These are phyloP conservation scores for Hortiboletus campestris DNA, from an alignment of 768 basidiomycete genomes.

Conservation along the genomic window DNA sequence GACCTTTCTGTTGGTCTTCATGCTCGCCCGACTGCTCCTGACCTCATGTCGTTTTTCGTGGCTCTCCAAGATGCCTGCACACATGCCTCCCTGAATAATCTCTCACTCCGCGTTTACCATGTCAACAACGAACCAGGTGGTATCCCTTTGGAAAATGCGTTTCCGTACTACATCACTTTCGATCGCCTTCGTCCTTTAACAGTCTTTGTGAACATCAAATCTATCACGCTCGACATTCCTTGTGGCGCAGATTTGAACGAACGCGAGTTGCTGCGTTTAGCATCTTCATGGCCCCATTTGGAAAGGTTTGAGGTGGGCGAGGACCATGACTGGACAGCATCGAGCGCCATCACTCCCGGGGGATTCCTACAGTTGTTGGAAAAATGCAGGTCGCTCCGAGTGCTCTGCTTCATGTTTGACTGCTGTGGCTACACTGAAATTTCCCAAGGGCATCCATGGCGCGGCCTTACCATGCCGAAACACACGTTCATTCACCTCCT, in stretches of 20 bases:
- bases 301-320: not conserved
- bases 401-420: slow-evolving; percentile 3
- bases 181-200: slow-evolving; percentile 1
- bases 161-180: not conserved
- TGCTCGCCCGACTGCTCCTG: not conserved
- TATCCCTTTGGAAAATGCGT: not conserved
- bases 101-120: not conserved
- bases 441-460: slow-evolving; percentile 10
- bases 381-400: slow-evolving; percentile 10
- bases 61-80: not conserved
- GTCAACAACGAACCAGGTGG: not conserved
- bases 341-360: slow-evolving; percentile 5
- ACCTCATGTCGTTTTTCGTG: slow-evolving; percentile 5
- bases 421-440: slow-evolving; percentile 8
- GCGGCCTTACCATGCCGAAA: not conserved
- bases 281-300: slow-evolving; percentile 16
- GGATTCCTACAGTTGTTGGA: slow-evolving; percentile 14
- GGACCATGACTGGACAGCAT: not conserved
- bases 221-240: not conserved
- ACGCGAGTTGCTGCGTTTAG: slow-evolving; percentile 7
- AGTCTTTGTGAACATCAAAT: slow-evolving; percentile 4
- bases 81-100: not conserved
- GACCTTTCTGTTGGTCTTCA: not conserved
- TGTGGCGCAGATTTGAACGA: slow-evolving; percentile 5
- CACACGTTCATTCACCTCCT: not conserved